These are phyloP conservation scores for Meyerozyma carpophila DNA, from an alignment of 1,139 yeast genomes.

Conservation along the genomic window DNA sequence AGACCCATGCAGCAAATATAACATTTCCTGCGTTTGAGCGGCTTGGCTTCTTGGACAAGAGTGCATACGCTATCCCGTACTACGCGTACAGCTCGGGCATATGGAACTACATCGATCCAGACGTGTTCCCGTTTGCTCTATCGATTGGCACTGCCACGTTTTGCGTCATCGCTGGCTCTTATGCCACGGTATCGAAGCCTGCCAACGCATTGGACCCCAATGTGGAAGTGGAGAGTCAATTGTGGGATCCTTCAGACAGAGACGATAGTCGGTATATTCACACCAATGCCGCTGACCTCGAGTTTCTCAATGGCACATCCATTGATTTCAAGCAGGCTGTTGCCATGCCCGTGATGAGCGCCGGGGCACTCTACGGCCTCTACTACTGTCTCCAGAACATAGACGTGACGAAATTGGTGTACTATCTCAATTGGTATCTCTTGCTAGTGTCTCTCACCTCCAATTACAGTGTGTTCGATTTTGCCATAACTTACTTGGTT, in stretches of 20 bases:
- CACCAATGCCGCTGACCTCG: conserved; percentile 14
- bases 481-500: conserved; percentile 13
- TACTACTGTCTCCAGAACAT: conserved; percentile 29
- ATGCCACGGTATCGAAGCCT: conserved; percentile 40
- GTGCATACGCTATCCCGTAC: conserved; percentile 10
- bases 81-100: conserved; percentile 1
- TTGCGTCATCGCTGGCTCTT: conserved; percentile 33
- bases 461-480: conserved; percentile 15
- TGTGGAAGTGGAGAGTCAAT: conserved; percentile 19
- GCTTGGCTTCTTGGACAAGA: conserved; percentile 5
- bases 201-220: conserved; percentile 37
- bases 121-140: conserved; percentile 5
- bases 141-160: conserved; percentile 18
- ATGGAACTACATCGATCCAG: conserved; percentile 1
- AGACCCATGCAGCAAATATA: not conserved
- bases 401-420: conserved; percentile 20
- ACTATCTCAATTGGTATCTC: conserved; percentile 26
- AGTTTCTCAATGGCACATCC: conserved; percentile 6
- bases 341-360: conserved; percentile 37
- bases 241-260: conserved; percentile 44
- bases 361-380: conserved; percentile 25
- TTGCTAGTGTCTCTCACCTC: conserved; percentile 21
- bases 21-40: not conserved
- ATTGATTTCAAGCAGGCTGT: conserved; percentile 22
- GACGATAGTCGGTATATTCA: conserved; percentile 22